These are phyloP conservation scores for Sporobolomyces phaffii DNA, from an alignment of 768 basidiomycete genomes.

Conservation along the genomic window DNA sequence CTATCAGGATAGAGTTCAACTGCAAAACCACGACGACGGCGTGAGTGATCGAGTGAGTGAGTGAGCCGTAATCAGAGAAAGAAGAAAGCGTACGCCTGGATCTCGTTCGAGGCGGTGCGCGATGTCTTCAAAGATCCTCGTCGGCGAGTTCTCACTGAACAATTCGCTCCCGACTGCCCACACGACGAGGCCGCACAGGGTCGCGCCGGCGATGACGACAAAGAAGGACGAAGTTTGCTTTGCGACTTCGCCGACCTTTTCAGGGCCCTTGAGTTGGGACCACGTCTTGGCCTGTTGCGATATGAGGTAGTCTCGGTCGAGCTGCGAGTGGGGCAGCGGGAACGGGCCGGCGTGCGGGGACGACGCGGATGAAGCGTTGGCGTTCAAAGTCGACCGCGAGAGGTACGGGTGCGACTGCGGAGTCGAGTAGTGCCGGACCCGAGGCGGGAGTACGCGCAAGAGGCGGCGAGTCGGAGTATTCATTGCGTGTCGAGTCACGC, in stretches of 20 bases:
- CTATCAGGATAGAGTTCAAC: slow-evolving; percentile 22
- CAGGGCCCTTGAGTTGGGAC: neutral
- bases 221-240: slow-evolving; percentile 21
- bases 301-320: neutral
- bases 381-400: neutral
- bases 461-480: neutral
- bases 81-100: slow-evolving; percentile 6
- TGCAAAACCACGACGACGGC: neutral
- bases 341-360: slow-evolving; percentile 28
- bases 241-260: slow-evolving; percentile 4
- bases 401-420: slow-evolving; percentile 16
- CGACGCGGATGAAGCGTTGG: neutral
- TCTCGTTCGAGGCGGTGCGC: slow-evolving; percentile 22
- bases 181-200: slow-evolving; percentile 12
- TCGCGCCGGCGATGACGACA: slow-evolving; percentile 29
- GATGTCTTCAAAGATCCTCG: slow-evolving; percentile 35
- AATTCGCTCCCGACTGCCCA: slow-evolving; percentile 32
- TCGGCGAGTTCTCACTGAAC: slow-evolving; percentile 27
- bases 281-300: slow-evolving; percentile 8
- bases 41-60: neutral
- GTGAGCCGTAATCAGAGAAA: neutral
- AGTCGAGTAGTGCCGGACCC: neutral
- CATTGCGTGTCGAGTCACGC: neutral
- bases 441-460: neutral
- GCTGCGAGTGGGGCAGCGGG: slow-evolving; percentile 17